Conservation (phyloP, 2,329 filamentous ascomycete species). For the Curvularia hawaiiensis region DNA sequence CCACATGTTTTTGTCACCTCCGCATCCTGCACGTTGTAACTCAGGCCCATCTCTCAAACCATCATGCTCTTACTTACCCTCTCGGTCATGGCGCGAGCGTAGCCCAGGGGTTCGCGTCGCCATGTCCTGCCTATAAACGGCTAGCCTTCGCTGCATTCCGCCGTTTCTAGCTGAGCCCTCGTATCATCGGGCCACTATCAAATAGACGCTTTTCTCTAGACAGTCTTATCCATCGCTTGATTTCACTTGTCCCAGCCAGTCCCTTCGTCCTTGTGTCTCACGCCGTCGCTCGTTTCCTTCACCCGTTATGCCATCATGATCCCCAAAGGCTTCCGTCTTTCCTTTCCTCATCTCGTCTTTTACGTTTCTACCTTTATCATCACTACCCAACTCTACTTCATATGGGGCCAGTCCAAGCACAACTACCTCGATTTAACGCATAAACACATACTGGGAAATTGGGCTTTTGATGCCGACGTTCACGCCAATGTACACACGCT, state of each 20-base stretch:
- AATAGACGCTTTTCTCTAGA: constrained; percentile 17
- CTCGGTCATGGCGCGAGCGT: constrained; percentile 18
- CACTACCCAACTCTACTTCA: constrained; percentile 34
- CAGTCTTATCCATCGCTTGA: constrained; percentile 28
- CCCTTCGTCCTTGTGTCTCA: constrained; percentile 6
- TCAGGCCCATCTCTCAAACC: constrained; percentile 17
- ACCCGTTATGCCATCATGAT: constrained; percentile 42
- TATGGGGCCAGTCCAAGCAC: constrained; percentile 34
- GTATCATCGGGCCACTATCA: constrained; percentile 18
- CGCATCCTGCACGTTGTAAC: constrained; percentile 16
- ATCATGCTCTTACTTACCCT: constrained; percentile 21
- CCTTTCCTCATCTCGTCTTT: constrained; percentile 34
- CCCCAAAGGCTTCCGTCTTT: constrained; percentile 34
- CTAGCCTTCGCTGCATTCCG: constrained; percentile 22
- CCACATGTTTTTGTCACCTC: constrained; percentile 17
- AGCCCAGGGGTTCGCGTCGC: constrained; percentile 23
- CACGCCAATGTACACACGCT: constrained; percentile 43
- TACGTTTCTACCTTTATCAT: constrained; percentile 40
- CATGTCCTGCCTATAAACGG: constrained; percentile 21
- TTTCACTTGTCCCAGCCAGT: constrained; percentile 19
- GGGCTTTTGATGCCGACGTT: constrained; percentile 36
- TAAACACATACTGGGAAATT: constrained; percentile 16
- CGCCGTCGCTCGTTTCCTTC: constrained; percentile 16
- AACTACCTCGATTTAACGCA: constrained; percentile 19
- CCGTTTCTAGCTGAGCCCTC: constrained; percentile 18